phyloP scores from a whole-genome alignment of 2,329 filamentous ascomycete genomes.

The Phialemoniopsis sp. region DNA sequence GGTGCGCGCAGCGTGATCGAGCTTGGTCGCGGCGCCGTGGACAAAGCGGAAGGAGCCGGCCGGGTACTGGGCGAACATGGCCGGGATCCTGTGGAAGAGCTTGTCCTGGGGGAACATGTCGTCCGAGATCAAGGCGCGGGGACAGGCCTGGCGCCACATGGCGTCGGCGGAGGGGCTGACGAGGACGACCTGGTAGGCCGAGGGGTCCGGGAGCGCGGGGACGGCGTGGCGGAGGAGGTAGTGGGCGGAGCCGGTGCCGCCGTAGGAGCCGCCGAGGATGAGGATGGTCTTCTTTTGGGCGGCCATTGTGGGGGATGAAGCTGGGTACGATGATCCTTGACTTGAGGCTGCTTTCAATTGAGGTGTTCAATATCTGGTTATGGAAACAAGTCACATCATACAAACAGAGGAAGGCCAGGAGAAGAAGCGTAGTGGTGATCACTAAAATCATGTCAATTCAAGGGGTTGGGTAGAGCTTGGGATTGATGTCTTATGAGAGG shows the following conservation, averaged over 20 bases:
- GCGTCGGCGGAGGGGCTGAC: conserved; percentile 34
- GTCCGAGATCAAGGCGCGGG: conserved; percentile 41
- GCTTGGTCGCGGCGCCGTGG: conserved; percentile 28
- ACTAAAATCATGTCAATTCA: too few species aligned
- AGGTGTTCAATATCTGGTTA: too few species aligned
- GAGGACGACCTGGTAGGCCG: conserved; percentile 33
- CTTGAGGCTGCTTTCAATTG: too few species aligned
- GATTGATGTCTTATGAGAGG: too few species aligned
- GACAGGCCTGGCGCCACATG: conserved; percentile 37
- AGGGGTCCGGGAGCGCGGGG: conserved; percentile 29
- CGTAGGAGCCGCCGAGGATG: conserved; percentile 49
- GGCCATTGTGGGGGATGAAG: too few species aligned
- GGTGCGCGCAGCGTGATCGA: conserved; percentile 26
- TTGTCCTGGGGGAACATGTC: conserved; percentile 35
- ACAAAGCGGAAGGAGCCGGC: conserved; percentile 31
- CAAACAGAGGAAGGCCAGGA: too few species aligned
- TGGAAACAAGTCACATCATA: too few species aligned
- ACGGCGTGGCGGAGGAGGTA: conserved; percentile 48
- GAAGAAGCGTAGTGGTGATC: too few species aligned
- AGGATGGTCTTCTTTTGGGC: conserved; percentile 39
- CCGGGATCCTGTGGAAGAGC: conserved; percentile 34
- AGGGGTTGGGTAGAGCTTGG: too few species aligned
- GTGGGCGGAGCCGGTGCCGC: conserved; percentile 48
- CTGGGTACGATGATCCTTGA: too few species aligned
- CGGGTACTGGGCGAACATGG: conserved; percentile 33